Base-by-base conservation (phyloP, 116 monocot species). In the Dioscorea cayenensis region DNA sequence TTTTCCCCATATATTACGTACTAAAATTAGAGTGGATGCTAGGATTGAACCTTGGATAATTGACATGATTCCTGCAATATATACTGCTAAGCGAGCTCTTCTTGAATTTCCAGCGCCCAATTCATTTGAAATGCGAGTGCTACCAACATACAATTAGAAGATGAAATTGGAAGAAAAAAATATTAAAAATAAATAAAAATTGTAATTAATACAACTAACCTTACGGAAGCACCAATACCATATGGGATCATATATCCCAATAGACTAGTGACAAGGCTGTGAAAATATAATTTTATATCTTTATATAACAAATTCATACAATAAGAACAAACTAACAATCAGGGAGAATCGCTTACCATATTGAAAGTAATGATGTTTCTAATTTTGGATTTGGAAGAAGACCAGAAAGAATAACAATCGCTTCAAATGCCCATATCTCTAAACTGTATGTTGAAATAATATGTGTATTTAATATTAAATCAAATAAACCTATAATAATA, bases 1-100 rank as follows among this genome's bases (percentile, higher is more conserved):
- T 28, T 71, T 71, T 23, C 83, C 83, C 89, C 85, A 89, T 2
- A 78, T 20, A 36, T 72, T n/a, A 7, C 80, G 76, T 18, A 78
- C 48, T 21, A 72, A 58, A 20, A 83, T 35, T 64, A 81, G 55
- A 63, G 16, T 28, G 7, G 51, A 9, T 7, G 71, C 83, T 4
- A 69, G 51, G 2, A 63, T 7, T n/a, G 70, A n/a, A 12, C 78
- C 76, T 37, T 83, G 74, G 11, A 29, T 19, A 11, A 71, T 50
- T 29, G 61, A 75, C 64, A 85, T 36, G 43, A 28, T 51, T 65
- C 72, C 27, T 0, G 64, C 78, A 2, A 85, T 63, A 6, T 16
- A 19, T 4, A 79, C 71, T 4, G 85, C 83, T 21, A 83, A 59
- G 3, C 70, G 72, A 36, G 85, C 85, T 20, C 66, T 76, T 37